These are phyloP conservation scores for Thielaviopsis euricoi DNA, from an alignment of 2,329 filamentous ascomycete species.

Conservation along the genomic window DNA sequence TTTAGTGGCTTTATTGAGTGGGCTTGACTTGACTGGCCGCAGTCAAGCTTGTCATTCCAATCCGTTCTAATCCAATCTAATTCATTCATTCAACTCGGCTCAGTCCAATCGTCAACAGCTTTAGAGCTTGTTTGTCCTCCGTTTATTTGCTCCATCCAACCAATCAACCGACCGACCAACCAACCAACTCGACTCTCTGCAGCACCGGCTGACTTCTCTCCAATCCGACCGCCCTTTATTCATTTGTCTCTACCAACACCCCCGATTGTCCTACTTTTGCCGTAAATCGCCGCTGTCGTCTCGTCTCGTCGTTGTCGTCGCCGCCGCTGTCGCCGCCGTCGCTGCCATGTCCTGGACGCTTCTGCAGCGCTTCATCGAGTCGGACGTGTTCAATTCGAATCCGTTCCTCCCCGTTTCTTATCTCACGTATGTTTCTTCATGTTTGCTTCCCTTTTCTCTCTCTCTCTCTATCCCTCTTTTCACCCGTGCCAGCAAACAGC, in stretches of 20 bases:
- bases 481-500: background rate
- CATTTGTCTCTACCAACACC: background rate
- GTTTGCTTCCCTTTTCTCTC: background rate
- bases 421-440: constrained; percentile 49
- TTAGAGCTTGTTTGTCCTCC: too few relatives aligned
- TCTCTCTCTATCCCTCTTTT: too few relatives aligned
- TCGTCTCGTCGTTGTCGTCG: too few relatives aligned
- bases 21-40: background rate
- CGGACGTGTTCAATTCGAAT: constrained; percentile 84
- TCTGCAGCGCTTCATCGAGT: constrained; percentile 80
- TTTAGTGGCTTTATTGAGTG: too few relatives aligned
- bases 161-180: background rate
- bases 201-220: background rate
- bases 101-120: background rate
- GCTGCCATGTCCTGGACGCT: constrained; percentile 64
- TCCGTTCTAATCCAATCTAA: background rate
- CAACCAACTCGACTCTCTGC: too few relatives aligned
- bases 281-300: background rate
- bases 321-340: constrained; percentile 17
- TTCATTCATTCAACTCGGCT: background rate
- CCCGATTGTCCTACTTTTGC: background rate
- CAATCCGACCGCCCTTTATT: background rate
- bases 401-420: constrained; percentile 79
- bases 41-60: background rate
- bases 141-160: background rate